These are phyloP conservation scores for Oryza meridionalis DNA, from an alignment of 176 grass and related monocot genomes.

Conservation along the genomic window DNA sequence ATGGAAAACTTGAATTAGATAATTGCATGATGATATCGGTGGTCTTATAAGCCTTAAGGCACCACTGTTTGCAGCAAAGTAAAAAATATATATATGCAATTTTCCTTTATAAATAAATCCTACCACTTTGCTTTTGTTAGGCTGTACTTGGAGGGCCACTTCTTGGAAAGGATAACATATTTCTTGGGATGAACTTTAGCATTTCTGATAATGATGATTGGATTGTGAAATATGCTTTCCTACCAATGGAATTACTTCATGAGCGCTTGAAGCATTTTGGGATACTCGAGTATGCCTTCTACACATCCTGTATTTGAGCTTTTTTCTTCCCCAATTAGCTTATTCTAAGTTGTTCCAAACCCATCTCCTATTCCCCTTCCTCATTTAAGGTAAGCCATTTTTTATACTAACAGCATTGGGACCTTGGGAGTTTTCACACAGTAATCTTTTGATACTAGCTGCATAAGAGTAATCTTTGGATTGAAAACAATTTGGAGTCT, in stretches of 20 bases:
- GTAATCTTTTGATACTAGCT: no score
- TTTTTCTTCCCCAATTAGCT: neutral
- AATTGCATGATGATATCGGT: no score
- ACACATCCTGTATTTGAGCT: constrained; percentile 3
- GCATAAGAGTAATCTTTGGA: neutral
- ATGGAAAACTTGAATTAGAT: no score
- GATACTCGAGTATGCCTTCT: neutral
- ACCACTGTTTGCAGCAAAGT: no score
- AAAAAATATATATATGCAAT: neutral
- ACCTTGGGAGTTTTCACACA: no score
- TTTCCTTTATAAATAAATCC: neutral
- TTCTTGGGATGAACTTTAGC: constrained; percentile 14
- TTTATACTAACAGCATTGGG: neutral
- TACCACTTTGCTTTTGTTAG: constrained; percentile 18
- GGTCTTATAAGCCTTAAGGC: no score
- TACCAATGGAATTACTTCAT: neutral
- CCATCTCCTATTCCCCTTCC: neutral
- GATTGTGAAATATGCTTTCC: neutral
- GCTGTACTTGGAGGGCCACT: constrained; percentile 43
- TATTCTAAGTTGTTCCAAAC: constrained; percentile 34
- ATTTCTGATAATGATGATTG: neutral
- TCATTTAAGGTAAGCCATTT: neutral
- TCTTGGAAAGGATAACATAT: neutral
- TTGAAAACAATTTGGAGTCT: constrained; percentile 19
- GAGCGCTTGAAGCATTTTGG: neutral